Conservation (phyloP, 2,329 filamentous ascomycete species). For the Fusarium temperatum region DNA sequence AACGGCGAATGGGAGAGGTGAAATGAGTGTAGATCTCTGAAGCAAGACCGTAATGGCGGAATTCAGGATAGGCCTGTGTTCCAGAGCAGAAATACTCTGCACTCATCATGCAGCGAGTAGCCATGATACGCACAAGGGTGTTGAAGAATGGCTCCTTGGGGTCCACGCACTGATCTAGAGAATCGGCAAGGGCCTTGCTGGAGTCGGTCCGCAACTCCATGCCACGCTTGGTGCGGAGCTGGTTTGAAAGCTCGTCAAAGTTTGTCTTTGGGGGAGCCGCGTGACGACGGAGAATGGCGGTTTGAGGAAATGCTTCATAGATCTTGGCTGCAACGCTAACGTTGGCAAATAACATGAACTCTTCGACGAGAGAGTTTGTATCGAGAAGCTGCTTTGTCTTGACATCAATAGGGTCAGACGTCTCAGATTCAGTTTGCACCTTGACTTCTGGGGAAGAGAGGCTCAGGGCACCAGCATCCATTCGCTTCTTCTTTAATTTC, state of each 20-base stretch:
- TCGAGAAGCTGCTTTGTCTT: conserved; percentile 94
- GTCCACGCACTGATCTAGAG: conserved; percentile 86
- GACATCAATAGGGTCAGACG: conserved; percentile 93
- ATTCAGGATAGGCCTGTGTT: conserved; percentile 91
- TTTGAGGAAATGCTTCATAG: conserved; percentile 92
- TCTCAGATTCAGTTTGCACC: conserved; percentile 94
- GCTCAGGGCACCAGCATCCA: conserved; percentile 94
- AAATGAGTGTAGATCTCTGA: conserved; percentile 99
- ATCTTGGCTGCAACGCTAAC: conserved; percentile 91
- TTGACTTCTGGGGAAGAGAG: conserved; percentile 98
- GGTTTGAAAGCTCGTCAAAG: conserved; percentile 92
- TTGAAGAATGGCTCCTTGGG: conserved; percentile 93
- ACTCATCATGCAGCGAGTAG: conserved; percentile 98
- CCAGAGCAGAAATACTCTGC: conserved; percentile 98
- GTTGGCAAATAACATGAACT: conserved; percentile 99
- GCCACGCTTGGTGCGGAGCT: conserved; percentile 86
- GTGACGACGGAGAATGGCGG: conserved; percentile 91
- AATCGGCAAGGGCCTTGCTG: conserved; percentile 92
- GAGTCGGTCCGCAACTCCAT: conserved; percentile 85
- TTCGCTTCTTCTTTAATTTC: conserved; percentile 92
- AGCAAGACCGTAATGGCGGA: conserved; percentile 95
- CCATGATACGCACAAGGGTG: conserved; percentile 95
- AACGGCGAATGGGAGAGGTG: conserved; percentile 95
- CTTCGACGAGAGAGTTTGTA: conserved; percentile 97
- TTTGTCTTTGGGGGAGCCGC: conserved; percentile 92